Evolutionary conservation across 2,329 filamentous ascomycete genomes (phyloP).

Genomic region (Exutisphaerella laricina): DNA sequence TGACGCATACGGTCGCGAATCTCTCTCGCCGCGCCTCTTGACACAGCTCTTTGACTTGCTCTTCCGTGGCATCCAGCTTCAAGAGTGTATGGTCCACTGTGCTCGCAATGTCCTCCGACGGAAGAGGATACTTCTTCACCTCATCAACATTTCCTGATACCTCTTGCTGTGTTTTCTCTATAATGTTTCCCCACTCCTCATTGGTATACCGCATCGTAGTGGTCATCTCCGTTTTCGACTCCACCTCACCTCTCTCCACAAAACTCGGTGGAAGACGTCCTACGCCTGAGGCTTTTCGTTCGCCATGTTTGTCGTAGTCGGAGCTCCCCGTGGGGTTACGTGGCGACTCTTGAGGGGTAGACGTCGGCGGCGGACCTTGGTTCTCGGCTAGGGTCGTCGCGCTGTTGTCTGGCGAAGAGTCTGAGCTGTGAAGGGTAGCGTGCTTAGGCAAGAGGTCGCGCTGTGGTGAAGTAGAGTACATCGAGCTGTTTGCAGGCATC

Average conservation of each 20-base stretch:
- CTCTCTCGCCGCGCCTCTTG: conserved; percentile 46
- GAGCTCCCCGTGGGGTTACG: too few species aligned
- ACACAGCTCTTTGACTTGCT: conserved; percentile 51
- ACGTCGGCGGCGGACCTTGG: background rate
- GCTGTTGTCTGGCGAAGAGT: background rate
- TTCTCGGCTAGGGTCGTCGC: background rate
- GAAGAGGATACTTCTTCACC: conserved; percentile 9
- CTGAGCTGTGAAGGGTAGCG: background rate
- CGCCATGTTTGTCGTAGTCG: background rate
- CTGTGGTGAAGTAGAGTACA: background rate
- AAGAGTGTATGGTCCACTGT: conserved; percentile 48
- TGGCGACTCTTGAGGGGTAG: background rate
- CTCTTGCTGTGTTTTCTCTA: conserved; percentile 31
- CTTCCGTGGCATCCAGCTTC: conserved; percentile 43
- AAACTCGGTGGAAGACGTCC: conserved; percentile 5
- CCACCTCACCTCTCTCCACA: conserved; percentile 9
- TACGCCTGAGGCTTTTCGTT: background rate
- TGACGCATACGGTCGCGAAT: conserved; percentile 54
- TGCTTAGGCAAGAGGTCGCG: background rate
- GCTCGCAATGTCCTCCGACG: conserved; percentile 24
- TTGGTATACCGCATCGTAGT: conserved; percentile 42
- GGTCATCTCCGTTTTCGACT: conserved; percentile 7
- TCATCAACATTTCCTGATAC: conserved; percentile 10
- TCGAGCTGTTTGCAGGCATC: background rate
- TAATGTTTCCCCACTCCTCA: conserved; percentile 40